A percentile compares a stretch with the other conserved stretches of the same genome.
phyloP scores from a whole-genome alignment of 2,329 filamentous ascomycete genomes.

The Trichoderma asperellum region DNA sequence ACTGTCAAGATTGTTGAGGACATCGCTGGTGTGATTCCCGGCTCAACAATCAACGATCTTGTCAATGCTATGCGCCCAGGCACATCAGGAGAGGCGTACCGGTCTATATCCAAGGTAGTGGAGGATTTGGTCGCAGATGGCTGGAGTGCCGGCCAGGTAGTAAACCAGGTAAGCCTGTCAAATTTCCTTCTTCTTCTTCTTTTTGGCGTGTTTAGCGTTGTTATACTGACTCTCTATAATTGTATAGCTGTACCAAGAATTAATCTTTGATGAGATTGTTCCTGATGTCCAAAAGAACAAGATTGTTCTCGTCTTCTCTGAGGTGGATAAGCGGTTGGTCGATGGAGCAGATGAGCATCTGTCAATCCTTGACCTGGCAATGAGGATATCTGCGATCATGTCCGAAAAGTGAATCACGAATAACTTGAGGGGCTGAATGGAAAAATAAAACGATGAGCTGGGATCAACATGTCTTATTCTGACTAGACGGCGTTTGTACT shows the following conservation, averaged over 20 bases:
- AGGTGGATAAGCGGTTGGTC: constrained; percentile 89
- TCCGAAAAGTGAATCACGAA: constrained; percentile 45
- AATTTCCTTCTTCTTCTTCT: neutral
- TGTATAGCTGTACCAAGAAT: constrained; percentile 72
- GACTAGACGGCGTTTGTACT: constrained; percentile 27
- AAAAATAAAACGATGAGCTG: neutral
- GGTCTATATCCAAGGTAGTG: constrained; percentile 75
- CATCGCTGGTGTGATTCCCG: constrained; percentile 92
- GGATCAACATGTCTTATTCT: constrained; percentile 16
- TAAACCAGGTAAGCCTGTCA: constrained; percentile 66
- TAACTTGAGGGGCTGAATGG: neutral
- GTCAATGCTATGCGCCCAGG: constrained; percentile 76
- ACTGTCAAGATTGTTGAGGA: constrained; percentile 85
- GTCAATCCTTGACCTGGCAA: constrained; percentile 80
- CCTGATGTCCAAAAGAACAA: constrained; percentile 86
- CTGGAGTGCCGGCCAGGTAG: constrained; percentile 90
- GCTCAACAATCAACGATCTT: constrained; percentile 69
- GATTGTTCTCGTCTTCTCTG: constrained; percentile 87
- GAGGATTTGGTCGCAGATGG: constrained; percentile 94
- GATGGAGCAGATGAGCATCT: constrained; percentile 96
- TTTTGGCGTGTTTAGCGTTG: constrained; percentile 25
- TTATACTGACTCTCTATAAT: constrained; percentile 26
- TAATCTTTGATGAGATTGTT: constrained; percentile 84
- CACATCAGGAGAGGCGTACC: constrained; percentile 67
- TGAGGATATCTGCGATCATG: constrained; percentile 79